Base-by-base conservation (phyloP, 257 asterid species). In the Cinchona pubescens region DNA sequence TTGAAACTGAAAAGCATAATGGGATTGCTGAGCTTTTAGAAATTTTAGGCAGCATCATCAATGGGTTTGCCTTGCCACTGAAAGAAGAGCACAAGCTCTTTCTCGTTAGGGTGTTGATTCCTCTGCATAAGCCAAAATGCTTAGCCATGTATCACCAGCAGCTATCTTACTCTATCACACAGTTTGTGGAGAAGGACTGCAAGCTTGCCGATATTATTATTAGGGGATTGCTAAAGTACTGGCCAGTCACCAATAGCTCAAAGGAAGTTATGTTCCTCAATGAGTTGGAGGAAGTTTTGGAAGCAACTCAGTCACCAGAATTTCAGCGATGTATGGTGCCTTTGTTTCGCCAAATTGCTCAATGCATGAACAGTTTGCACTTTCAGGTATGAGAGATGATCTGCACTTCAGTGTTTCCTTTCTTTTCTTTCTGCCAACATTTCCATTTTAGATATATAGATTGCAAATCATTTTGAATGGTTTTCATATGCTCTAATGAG, bases 51-150 rank as follows among this genome's bases (percentile, higher is more conserved):
- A 92, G 97, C 83, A 90, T 92, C 62, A 87, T 90, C 48, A 92
- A 88, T 71, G 97, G 97, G 40, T 92, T 90, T 71, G 97, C 97
- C 75, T 82, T 92, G 83, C 96, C 97, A 21, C 83, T 92, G 75
- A 92, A 92, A 75, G 97, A 92, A 81, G 97, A 92, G 64, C 96
- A 90, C 76, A 92, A 92, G 69, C 89, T 92, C 73, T 90, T 92
- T 76, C 91, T 90, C 71, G 87, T 87, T 15, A 80, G 97, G 73
- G 86, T 90, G 12, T 75, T 92, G 55, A 88, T 92, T 78, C 97
- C 97, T 45, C 75, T 92, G 85, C 97, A 92, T 76, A 92, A 89
- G 75, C 97, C 97, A 5, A 90, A 83, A 51, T 86, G 90, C 29
- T 75, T 82, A 69, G 76, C 80, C 15, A 80, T 82, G 86, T 85